Evolutionary conservation across 306 rosid species (phyloP), one percentile per base, ranked within the genome.

Genomic region (Astragalus glycyphyllos): DNA sequence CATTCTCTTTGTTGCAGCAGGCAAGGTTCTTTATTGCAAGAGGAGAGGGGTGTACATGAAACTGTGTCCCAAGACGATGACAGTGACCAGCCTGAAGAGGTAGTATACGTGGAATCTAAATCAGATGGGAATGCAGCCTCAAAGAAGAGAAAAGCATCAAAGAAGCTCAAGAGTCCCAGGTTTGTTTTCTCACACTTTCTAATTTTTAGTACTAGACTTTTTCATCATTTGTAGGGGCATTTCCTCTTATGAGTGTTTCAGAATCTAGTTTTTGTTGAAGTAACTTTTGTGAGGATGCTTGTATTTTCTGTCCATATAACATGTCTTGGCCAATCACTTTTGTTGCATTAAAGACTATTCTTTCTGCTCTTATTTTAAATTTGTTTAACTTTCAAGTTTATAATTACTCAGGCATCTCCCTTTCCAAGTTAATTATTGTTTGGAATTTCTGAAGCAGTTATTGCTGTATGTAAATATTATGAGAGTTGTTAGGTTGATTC

Each of bases 71-170:
- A 6, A 8, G 80, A 77, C 3, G 44, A 73, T 23, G 67, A 81
- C 10, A 62, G 37, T 67, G 76, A 77, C 12, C 75, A 70, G 14
- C 11, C 65, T 26, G 89, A 81, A 42, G 89, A 76, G 68, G 68
- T 34, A n/a, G 50, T 60, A 41, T 69, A 57, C 35, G 76, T 72
- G 58, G 73, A 84, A 64, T 13, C 79, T 76, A 59, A 38, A 50
- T 64, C 79, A 4, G 73, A 77, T 51, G 72, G 32, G 37, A 74
- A 65, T 34, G 56, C 37, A 11, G 77, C 23, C 65, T 81, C 91
- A 11, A 94, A 84, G 79, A 94, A 91, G 71, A 83, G 97, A 71
- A 91, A 94, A 81, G 90, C 88, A 44, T 71, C 88, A 0, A 77
- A 82, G 80, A 86, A 79, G 71, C 86, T 77, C 15, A 77, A 64